These are phyloP conservation scores for Kazachstania africana DNA, from an alignment of 805 yeast species.

Conservation along the genomic window DNA sequence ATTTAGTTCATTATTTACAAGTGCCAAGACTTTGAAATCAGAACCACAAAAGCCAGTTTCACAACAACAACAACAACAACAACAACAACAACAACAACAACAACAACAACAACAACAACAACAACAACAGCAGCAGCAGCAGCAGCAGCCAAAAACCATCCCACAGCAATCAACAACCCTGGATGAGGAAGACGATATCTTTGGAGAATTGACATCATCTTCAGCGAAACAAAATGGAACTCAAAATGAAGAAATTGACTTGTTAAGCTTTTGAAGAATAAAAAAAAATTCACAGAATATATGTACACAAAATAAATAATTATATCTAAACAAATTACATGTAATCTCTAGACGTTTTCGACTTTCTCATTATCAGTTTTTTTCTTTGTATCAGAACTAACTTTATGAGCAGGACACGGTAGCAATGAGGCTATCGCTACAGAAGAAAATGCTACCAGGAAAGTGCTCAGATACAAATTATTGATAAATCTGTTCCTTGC, in stretches of 20 bases:
- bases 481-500: conserved; percentile 42
- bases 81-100: no score
- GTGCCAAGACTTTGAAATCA: conserved; percentile 3
- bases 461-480: conserved; percentile 45
- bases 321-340: background rate
- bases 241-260: conserved; percentile 18
- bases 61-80: background rate
- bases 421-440: conserved; percentile 32
- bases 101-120: no score
- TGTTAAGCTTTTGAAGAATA: conserved; percentile 19
- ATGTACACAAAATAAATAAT: background rate
- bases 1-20: conserved; percentile 50
- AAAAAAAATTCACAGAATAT: background rate
- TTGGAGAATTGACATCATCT: conserved; percentile 24
- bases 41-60: background rate
- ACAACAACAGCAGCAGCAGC: no score
- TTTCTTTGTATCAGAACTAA: conserved; percentile 27
- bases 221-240: conserved; percentile 2
- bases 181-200: conserved; percentile 23
- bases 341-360: background rate
- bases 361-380: background rate
- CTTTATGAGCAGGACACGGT: conserved; percentile 34
- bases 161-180: conserved; percentile 1
- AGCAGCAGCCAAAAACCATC: no score
- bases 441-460: conserved; percentile 44